A percentile compares a stretch with the other conserved stretches of the same genome.
These are phyloP conservation scores for Tieghemostelium lacteum DNA, from an alignment of 78 protist genomes.

Conservation along the genomic window DNA sequence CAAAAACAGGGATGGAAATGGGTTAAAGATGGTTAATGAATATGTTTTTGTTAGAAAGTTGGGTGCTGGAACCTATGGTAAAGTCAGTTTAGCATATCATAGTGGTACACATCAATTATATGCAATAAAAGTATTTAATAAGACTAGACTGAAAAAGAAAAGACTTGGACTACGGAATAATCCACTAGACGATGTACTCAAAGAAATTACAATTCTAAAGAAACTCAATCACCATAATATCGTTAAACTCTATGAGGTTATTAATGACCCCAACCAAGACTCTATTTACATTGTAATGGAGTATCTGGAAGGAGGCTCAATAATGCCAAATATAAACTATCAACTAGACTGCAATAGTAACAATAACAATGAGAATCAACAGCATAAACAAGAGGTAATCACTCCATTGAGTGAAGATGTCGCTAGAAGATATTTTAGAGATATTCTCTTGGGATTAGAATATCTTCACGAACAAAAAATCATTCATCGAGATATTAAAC, in stretches of 20 bases:
- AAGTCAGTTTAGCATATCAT: slow-evolving; percentile 53
- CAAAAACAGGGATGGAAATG: slow-evolving; percentile 46
- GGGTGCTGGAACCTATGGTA: slow-evolving; percentile 58
- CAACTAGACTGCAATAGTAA: too few relatives aligned
- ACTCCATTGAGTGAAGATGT: slow-evolving; percentile 39
- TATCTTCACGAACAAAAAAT: slow-evolving; percentile 81
- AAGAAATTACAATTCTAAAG: slow-evolving; percentile 91
- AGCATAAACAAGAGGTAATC: background rate
- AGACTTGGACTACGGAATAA: slow-evolving; percentile 25
- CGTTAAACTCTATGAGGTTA: slow-evolving; percentile 88
- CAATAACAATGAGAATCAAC: background rate
- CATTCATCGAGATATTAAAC: slow-evolving; percentile 88
- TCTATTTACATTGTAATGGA: slow-evolving; percentile 68
- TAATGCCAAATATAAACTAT: too few relatives aligned
- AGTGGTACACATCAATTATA: slow-evolving; percentile 37
- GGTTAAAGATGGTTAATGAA: slow-evolving; percentile 50
- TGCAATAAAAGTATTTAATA: slow-evolving; percentile 67
- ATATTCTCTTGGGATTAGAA: slow-evolving; percentile 76
- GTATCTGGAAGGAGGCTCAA: slow-evolving; percentile 62
- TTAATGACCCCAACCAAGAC: slow-evolving; percentile 90
- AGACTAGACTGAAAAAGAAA: slow-evolving; percentile 41
- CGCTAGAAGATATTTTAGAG: slow-evolving; percentile 82
- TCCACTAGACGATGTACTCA: slow-evolving; percentile 63
- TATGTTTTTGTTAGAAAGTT: slow-evolving; percentile 53
- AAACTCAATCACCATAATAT: slow-evolving; percentile 91